Base-by-base conservation (phyloP, 176 grass and related monocot species). In the Musa troglodytarum region DNA sequence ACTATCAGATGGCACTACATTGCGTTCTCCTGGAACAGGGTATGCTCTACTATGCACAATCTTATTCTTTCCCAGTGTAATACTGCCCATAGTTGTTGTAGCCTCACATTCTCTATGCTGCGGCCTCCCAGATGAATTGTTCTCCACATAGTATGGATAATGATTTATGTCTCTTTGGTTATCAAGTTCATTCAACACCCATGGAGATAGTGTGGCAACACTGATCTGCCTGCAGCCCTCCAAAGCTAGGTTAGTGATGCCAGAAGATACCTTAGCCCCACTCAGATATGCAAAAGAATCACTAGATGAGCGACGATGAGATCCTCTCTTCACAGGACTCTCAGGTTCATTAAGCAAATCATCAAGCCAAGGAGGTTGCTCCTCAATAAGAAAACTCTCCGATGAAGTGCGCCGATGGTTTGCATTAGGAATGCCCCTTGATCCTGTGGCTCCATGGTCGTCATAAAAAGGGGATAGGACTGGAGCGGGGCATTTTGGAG, bases 321-420 rank as follows among this genome's bases (percentile, higher is more conserved):
- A 80, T 24, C 82, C 83, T 51, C 77, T 69, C 68, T 83, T 84
- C 50, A 80, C 82, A 1, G 88, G 95, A 29, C 75, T 88, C 58
- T 99, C 88, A 0, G 95, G 91, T 82, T 99, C 95, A 50, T 94
- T 78, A 21, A 99, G 90, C 73, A 99, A 78, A 76, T 99, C 95
- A 5, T 99, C 90, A 8, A 99, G 95, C 95, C 90, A 99, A 22
- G 88, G 87, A 15, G 90, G 90, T 77, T 99, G 95, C 78, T 94
- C 95, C 74, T 99, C 95, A 8, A 92, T 87, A 19, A 88, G 73
- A 80, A 99, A 92, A 85, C 95, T 89, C 81, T 94, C 95, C 0
- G 95, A 99, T 54, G 88, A 90, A 64, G 88, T 94, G 75, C 88
- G 86, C 80, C 87, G 88, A 69, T 94, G 95, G 76, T 81, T 76